Conservation (phyloP, 163 green algal genomes). For the Chlamydomonas reinhardtii region DNA sequence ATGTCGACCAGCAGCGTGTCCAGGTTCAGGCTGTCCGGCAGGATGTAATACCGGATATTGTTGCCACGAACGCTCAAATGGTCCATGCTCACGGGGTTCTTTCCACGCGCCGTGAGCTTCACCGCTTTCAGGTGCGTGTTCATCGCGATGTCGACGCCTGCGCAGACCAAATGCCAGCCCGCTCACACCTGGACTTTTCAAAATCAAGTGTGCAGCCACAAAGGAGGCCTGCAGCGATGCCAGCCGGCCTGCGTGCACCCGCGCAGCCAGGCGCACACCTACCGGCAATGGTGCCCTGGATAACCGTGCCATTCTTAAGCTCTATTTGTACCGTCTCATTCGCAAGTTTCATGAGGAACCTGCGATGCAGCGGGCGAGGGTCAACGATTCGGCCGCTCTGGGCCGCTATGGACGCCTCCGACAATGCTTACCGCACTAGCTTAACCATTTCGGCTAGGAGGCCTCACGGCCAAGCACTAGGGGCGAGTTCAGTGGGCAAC, state of each 20-base stretch:
- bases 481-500: not conserved
- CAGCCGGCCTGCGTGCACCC: too few species aligned
- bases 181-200: not conserved
- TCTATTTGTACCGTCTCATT: slow-evolving; percentile 99
- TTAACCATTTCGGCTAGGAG: slow-evolving; percentile 83
- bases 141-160: slow-evolving; percentile 99
- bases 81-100: slow-evolving; percentile 92
- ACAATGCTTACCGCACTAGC: slow-evolving; percentile 79
- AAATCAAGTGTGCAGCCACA: too few species aligned
- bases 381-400: not conserved
- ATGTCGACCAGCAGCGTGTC: slow-evolving; percentile 99
- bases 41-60: slow-evolving; percentile 95
- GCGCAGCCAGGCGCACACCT: slow-evolving; percentile 3
- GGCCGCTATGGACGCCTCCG: not conserved
- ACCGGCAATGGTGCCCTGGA: slow-evolving; percentile 97
- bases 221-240: too few species aligned
- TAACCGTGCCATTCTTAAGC: slow-evolving; percentile 98
- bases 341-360: slow-evolving; percentile 99
- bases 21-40: slow-evolving; percentile 98
- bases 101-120: slow-evolving; percentile 95
- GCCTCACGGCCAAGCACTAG: too few species aligned
- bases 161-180: not conserved
- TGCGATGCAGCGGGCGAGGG: not conserved
- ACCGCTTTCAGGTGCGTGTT: slow-evolving; percentile 99
- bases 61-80: slow-evolving; percentile 93